Percentiles rank a stretch among this genome's conserved stretches.
Evolutionary conservation across 108 stramenopile species (phyloP).

Genomic region (Asterionellopsis glacialis): DNA sequence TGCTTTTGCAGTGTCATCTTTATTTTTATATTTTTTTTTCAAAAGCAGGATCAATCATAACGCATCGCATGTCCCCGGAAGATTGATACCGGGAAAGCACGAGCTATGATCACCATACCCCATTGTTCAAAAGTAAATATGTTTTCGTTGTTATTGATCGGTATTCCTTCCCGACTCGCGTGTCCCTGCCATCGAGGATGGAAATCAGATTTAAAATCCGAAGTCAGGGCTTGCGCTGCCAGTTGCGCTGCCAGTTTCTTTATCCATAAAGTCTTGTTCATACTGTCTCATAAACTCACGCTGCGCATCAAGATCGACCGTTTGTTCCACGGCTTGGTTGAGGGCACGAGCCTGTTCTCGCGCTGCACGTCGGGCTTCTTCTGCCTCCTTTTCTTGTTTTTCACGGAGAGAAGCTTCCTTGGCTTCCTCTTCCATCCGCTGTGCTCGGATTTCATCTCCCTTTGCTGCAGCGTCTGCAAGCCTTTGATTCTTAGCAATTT

Average conservation of each 20-base stretch:
- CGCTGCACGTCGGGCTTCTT: conserved; percentile 59
- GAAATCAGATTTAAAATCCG: conserved; percentile 56
- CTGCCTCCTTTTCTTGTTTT: conserved; percentile 63
- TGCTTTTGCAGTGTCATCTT: no score
- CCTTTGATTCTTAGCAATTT: conserved; percentile 56
- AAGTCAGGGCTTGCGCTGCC: conserved; percentile 85
- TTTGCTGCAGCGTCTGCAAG: conserved; percentile 73
- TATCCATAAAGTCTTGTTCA: conserved; percentile 72
- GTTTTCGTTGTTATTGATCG: no score
- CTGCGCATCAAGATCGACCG: conserved; percentile 83
- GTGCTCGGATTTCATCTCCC: conserved; percentile 72
- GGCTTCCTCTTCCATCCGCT: conserved; percentile 64
- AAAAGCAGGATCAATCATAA: no score
- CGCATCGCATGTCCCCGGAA: no score
- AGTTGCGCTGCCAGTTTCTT: conserved; percentile 60
- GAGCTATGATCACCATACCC: no score
- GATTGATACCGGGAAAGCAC: no score
- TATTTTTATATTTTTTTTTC: no score
- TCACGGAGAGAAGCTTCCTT: conserved; percentile 63
- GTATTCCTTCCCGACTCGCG: no score
- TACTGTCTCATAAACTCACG: conserved; percentile 79
- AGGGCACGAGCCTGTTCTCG: conserved; percentile 65
- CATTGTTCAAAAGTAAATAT: no score
- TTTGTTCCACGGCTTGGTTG: conserved; percentile 70
- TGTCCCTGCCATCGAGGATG: no score